A percentile compares a stretch with the other conserved stretches of the same genome.
Conservation (phyloP, 1,284 basidiomycete species). For the Lentinus polychrous region DNA sequence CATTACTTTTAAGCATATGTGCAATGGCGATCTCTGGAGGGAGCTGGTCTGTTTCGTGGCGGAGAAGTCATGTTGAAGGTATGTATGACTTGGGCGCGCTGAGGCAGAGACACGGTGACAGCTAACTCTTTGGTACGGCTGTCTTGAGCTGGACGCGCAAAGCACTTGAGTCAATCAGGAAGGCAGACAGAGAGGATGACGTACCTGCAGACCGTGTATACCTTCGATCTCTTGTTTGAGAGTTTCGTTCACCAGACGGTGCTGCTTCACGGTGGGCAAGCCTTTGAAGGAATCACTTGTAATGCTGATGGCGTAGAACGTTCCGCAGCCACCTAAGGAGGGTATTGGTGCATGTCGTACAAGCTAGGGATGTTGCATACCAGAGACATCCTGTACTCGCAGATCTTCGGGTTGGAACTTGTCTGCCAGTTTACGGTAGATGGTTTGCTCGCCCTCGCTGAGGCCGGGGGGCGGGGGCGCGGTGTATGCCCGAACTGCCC, state of each 20-base stretch:
- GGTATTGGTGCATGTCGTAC: not conserved
- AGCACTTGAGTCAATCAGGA: not conserved
- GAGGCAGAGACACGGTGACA: too few relatives aligned
- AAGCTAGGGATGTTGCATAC: slow-evolving; percentile 34
- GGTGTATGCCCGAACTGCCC: slow-evolving; percentile 6
- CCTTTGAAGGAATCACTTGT: slow-evolving; percentile 83
- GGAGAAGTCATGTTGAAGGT: too few relatives aligned
- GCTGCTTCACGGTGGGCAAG: slow-evolving; percentile 87
- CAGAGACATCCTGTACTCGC: slow-evolving; percentile 85
- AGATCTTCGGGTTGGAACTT: slow-evolving; percentile 73
- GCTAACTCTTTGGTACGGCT: slow-evolving; percentile 2
- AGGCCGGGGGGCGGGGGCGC: slow-evolving; percentile 12
- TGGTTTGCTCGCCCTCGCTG: slow-evolving; percentile 61
- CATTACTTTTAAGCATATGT: not conserved
- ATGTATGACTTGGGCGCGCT: too few relatives aligned
- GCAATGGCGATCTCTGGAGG: too few relatives aligned
- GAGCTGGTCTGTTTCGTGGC: too few relatives aligned
- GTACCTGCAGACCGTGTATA: slow-evolving; percentile 93
- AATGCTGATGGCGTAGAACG: slow-evolving; percentile 93
- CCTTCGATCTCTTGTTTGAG: slow-evolving; percentile 87
- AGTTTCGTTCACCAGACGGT: slow-evolving; percentile 83
- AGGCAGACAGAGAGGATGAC: slow-evolving; percentile 1
- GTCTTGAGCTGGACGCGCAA: slow-evolving; percentile 12
- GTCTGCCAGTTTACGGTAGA: slow-evolving; percentile 67
- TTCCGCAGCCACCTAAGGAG: slow-evolving; percentile 82